Evolutionary conservation across 2,329 filamentous ascomycete genomes (phyloP).

Genomic region (Aspergillus arachidicola): DNA sequence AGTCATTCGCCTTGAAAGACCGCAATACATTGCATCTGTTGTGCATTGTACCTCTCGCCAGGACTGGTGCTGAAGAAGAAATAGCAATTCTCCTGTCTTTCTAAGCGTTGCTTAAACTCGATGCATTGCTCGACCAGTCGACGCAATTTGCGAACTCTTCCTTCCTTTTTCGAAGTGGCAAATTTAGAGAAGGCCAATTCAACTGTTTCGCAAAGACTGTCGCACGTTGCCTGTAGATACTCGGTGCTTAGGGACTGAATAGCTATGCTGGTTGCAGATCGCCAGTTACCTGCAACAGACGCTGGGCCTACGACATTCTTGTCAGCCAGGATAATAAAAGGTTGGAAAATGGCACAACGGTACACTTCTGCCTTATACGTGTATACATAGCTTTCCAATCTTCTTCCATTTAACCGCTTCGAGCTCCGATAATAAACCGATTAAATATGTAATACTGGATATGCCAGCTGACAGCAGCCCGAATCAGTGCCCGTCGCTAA

Average conservation of each 20-base stretch:
- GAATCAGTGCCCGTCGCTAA: neutral
- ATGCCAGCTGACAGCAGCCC: neutral
- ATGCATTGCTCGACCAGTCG: conserved; percentile 16
- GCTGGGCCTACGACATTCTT: conserved; percentile 9
- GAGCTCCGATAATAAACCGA: neutral
- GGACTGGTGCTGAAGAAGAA: conserved; percentile 15
- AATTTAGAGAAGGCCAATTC: conserved; percentile 2
- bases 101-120: conserved; percentile 21
- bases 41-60: neutral
- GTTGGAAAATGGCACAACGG: too few species aligned
- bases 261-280: conserved; percentile 22
- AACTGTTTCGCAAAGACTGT: neutral
- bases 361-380: neutral
- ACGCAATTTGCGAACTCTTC: neutral
- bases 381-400: neutral
- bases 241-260: neutral
- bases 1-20: neutral
- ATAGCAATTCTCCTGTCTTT: conserved; percentile 21
- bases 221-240: neutral
- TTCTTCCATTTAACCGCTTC: too few species aligned
- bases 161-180: neutral
- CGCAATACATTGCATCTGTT: conserved; percentile 11
- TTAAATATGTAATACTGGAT: conserved; percentile 12
- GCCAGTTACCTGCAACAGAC: conserved; percentile 21
- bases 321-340: neutral